A percentile compares a stretch with the other conserved stretches of the same genome.
Conservation (phyloP, 768 basidiomycete genomes). For the Dentipellis fragilis region DNA sequence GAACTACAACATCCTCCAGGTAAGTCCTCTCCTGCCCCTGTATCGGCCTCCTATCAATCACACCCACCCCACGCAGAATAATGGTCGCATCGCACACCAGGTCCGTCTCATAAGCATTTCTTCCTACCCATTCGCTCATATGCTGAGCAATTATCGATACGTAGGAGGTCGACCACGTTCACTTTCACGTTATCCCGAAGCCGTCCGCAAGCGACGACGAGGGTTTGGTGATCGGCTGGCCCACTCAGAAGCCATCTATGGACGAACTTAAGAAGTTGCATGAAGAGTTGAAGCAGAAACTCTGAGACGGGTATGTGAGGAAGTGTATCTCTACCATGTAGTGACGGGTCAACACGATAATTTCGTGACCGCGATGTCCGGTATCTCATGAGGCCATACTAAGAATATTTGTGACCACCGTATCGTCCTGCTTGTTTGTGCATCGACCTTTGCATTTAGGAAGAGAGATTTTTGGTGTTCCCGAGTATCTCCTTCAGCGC, state of each 20-base stretch:
- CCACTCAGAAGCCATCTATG: conserved; percentile 43
- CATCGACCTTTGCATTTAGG: no score
- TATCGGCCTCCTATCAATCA: not conserved
- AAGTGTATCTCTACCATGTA: not conserved
- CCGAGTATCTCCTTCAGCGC: no score
- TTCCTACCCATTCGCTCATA: not conserved
- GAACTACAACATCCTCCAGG: conserved; percentile 84
- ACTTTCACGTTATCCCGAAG: conserved; percentile 94
- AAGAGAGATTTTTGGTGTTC: no score
- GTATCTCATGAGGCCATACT: no score
- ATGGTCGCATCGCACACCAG: conserved; percentile 48
- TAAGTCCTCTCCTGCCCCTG: conserved; percentile 9
- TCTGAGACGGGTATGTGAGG: conserved; percentile 20
- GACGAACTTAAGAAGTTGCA: conserved; percentile 52
- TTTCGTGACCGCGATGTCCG: no score
- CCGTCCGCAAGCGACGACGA: conserved; percentile 49
- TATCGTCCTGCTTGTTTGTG: no score
- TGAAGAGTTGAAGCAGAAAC: conserved; percentile 49
- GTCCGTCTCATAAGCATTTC: conserved; percentile 7
- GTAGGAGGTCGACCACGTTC: conserved; percentile 75
- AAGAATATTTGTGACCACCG: no score
- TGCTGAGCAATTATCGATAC: not conserved
- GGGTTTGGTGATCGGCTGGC: conserved; percentile 83
- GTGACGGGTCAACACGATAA: no score
- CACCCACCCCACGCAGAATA: conserved; percentile 36